A percentile compares a stretch with the other conserved stretches of the same genome.
phyloP scores from a whole-genome alignment of 257 asterid species.

The Primulina tabacum region DNA sequence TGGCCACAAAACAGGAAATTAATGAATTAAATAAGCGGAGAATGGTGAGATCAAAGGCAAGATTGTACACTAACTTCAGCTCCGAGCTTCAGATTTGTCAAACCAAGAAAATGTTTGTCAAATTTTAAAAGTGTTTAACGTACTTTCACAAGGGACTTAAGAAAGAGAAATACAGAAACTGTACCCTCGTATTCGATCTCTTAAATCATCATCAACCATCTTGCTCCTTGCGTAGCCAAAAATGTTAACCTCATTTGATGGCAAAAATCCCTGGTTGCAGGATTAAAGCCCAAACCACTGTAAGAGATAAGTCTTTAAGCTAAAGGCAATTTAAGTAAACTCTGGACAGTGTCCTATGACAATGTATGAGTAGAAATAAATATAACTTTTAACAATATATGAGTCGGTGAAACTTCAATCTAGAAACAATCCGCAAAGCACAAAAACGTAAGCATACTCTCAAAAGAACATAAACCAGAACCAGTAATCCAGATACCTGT shows the following conservation, averaged over 20 bases:
- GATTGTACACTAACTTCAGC: background rate
- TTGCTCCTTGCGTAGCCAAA: conserved; percentile 96
- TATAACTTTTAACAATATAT: no score
- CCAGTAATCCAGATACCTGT: conserved; percentile 46
- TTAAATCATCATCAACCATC: conserved; percentile 74
- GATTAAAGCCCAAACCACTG: no score
- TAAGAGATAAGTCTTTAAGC: no score
- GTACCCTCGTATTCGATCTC: conserved; percentile 81
- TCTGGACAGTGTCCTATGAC: no score
- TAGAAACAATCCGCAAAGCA: no score
- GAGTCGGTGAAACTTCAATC: no score
- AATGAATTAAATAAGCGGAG: no score
- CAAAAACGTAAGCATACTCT: no score
- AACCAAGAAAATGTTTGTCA: background rate
- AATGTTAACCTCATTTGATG: conserved; percentile 80
- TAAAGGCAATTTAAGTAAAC: no score
- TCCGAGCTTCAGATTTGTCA: background rate
- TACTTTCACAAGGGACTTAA: background rate
- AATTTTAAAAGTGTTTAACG: background rate
- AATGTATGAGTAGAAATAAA: no score
- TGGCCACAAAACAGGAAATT: background rate
- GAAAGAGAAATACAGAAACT: conserved; percentile 13
- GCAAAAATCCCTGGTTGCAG: conserved; percentile 69
- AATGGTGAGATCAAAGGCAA: background rate
- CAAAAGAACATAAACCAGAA: conserved; percentile 1